Evolutionary conservation across 352 stramenopile species (phyloP), one percentile per base, ranked within the genome.

Genomic region (Phytophthora uliginosa): DNA sequence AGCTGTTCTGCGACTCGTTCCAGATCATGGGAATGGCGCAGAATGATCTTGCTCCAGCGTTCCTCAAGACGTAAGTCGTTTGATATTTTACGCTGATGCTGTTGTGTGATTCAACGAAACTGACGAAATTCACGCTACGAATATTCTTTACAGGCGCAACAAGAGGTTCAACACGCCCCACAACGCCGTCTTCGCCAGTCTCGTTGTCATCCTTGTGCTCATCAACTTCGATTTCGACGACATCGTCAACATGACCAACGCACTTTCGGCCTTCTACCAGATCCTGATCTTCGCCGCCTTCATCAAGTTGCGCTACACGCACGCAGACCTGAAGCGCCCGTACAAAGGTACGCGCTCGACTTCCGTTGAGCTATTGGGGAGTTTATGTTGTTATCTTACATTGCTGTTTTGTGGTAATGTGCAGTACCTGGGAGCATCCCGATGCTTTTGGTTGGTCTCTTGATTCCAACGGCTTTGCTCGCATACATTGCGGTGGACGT

Each of bases 1-100:
- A 99, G 73, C 91, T 99, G 66, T 97, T 90, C 22, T 84, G 81
- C 7, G 96, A 99, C 76, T 89, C 94, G 34, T 98, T 94, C 71
- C 92, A 98, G 79, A 74, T 99, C 28, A 76, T 83, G 40, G 83
- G 81, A 17, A 91, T 93, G 86, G 82, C 93, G 7, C 87, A 98
- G 61, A 86, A 90, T 28, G 94, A 91, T 13, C 86, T 98, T 33
- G 74, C 97, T 6, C 94, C 94, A 9, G 82, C 84, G 36, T 81
- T 95, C 34, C 90, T 99, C 45, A 78, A 88, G 10, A 87, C 85
- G 40, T 92, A 85, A 63, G 91, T 92, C 79, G 20, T 59, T 36
- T 31, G 28, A 31, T 31, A 31, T 31, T 17, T 47, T 38, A 40
- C 9, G 12, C 51, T 69, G 28, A 67, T 31, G 20, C n/a, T 62